Conservation (phyloP, 805 yeast species). For the Yueomyces sinensis region DNA sequence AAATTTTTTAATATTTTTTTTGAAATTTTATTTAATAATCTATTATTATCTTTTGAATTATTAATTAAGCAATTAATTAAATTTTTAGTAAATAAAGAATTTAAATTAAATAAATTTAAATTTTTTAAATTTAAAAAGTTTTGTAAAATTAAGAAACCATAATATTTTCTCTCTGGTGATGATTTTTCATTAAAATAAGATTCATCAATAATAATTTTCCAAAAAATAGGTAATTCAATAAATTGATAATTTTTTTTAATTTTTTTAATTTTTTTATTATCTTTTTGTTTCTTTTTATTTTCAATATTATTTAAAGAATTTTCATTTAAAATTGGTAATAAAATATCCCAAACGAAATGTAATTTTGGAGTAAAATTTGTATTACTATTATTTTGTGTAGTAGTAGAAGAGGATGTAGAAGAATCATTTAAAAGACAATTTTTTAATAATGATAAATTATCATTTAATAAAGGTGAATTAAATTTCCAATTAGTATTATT, state of each 20-base stretch:
- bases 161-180: conserved; percentile 73
- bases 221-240: conserved; percentile 51
- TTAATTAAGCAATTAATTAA: conserved; percentile 61
- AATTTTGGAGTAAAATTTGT: conserved; percentile 64
- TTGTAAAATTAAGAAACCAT: conserved; percentile 69
- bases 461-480: conserved; percentile 60
- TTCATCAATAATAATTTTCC: conserved; percentile 72
- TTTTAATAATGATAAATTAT: conserved; percentile 48
- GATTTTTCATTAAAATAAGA: conserved; percentile 62
- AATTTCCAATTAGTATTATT: conserved; percentile 41
- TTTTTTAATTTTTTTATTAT: conserved; percentile 13
- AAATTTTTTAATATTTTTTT: conserved; percentile 34
- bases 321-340: conserved; percentile 33
- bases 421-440: conserved; percentile 48
- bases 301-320: conserved; percentile 5
- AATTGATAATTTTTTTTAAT: conserved; percentile 10
- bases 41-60: conserved; percentile 54
- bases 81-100: conserved; percentile 42
- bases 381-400: conserved; percentile 11
- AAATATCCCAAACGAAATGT: conserved; percentile 62
- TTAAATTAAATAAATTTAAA: conserved; percentile 5
- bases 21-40: conserved; percentile 58
- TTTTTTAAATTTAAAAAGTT: conserved; percentile 23
- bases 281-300: conserved; percentile 31
- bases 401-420: conserved; percentile 26